Evolutionary conservation across 1,284 basidiomycete genomes (phyloP), one percentile per base, ranked within the genome.

Genomic region (Bjerkandera adusta): DNA sequence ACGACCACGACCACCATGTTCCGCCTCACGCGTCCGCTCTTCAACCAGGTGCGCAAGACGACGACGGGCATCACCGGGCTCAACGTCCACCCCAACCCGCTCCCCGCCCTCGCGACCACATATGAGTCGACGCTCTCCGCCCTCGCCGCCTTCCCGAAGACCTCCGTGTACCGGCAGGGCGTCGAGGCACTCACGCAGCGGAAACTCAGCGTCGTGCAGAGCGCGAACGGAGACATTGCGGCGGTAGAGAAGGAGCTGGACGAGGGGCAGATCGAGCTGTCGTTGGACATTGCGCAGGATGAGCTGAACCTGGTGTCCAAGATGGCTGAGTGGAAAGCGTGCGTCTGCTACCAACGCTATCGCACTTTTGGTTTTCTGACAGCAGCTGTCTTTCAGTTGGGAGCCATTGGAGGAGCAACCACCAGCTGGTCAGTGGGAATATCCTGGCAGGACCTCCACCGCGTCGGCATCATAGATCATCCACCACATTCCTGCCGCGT

Each of bases 291-390:
- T 68, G 95, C 94, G 3, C 68, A 85, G 57, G 87, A 90, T 56
- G 96, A 99, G 70, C 72, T 91, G 49, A 73, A 69, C 42, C 72
- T 98, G 36, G 89, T 79, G 1, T 75, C 75, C 30, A 91, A 92
- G 71, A 92, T 98, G 88, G 64, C 86, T 20, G 89, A 96, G 64
- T 98, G 92, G 92, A 97, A 97, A 73, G 81, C 90, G 95, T 99
- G 68, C 72, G 92, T 89, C 33, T 24, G 45, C 45, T 25, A 26
- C 21, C 44, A 30, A 44, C 33, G 44, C 37, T 35, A 26, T 48
- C 38, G 43, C 40, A 21, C 26, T 47, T 42, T 38, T 47, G 41
- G 45, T 45, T 35, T 27, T 30, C n/a, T 46, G 40, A 24, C n/a
- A 30, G 27, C 8, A 30, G 3, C 33, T 22, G 33, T n/a, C 16